Conservation (phyloP, 2,329 filamentous ascomycete species). For the Penicillium verrucosum region DNA sequence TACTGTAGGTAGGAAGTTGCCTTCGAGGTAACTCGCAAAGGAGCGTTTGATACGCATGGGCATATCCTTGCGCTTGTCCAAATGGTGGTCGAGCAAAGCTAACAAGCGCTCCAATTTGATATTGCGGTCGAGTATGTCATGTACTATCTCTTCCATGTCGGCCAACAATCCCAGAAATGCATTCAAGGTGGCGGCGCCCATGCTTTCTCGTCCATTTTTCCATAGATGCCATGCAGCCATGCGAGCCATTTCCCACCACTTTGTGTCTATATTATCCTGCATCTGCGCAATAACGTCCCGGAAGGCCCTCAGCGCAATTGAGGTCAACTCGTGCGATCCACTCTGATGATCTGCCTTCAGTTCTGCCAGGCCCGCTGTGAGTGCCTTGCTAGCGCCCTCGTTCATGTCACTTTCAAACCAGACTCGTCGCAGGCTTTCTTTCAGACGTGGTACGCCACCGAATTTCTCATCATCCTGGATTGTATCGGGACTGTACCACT, state of each 20-base stretch:
- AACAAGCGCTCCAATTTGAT: constrained; percentile 23
- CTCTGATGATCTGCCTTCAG: constrained; percentile 58
- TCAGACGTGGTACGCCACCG: constrained; percentile 56
- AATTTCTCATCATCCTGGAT: constrained; percentile 49
- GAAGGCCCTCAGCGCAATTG: constrained; percentile 52
- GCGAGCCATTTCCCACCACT: constrained; percentile 57
- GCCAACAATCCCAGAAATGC: constrained; percentile 26
- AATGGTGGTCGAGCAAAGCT: constrained; percentile 24
- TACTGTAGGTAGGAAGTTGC: constrained; percentile 8
- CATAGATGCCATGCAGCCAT: constrained; percentile 62
- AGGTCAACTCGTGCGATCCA: constrained; percentile 58
- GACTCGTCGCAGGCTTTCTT: constrained; percentile 57
- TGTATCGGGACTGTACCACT: constrained; percentile 55
- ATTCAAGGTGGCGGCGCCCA: constrained; percentile 59
- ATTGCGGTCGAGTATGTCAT: constrained; percentile 13
- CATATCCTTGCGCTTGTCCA: constrained; percentile 23
- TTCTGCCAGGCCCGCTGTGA: constrained; percentile 48
- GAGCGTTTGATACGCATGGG: constrained; percentile 23
- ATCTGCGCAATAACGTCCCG: constrained; percentile 41
- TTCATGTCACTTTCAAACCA: constrained; percentile 57
- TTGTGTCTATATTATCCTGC: constrained; percentile 19
- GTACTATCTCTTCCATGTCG: constrained; percentile 26
- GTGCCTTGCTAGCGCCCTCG: constrained; percentile 42
- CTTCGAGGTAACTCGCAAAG: constrained; percentile 28
- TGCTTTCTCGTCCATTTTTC: constrained; percentile 64